Percentiles rank a stretch among this genome's conserved stretches.
phyloP scores from a whole-genome alignment of 2,329 filamentous ascomycete genomes.

The Calonectria hawksworthii region DNA sequence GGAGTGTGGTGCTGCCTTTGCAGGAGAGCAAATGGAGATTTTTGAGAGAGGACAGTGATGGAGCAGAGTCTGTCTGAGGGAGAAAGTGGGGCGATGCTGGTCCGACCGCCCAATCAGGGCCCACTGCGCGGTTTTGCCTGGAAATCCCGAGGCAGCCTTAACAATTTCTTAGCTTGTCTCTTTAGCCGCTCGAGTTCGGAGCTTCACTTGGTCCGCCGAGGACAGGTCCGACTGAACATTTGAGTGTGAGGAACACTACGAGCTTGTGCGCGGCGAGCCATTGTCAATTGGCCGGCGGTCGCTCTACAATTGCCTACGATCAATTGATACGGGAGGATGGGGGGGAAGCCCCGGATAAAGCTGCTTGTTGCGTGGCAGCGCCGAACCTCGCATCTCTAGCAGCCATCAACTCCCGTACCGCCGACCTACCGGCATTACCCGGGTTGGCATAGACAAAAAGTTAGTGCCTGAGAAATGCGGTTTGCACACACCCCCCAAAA shows the following conservation, averaged over 20 bases:
- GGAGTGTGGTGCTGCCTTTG: conserved; percentile 64
- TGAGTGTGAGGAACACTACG: background rate
- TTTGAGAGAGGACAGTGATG: conserved; percentile 58
- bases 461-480: conserved; percentile 46
- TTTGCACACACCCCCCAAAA: background rate
- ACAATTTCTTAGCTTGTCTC: conserved; percentile 51
- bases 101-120: conserved; percentile 51
- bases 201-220: conserved; percentile 41
- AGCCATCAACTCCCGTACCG: conserved; percentile 43
- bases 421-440: conserved; percentile 49
- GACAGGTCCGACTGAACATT: conserved; percentile 30
- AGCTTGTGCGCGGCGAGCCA: background rate
- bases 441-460: conserved; percentile 34
- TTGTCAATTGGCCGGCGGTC: conserved; percentile 16
- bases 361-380: conserved; percentile 24
- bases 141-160: conserved; percentile 55
- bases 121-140: conserved; percentile 55
- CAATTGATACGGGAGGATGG: conserved; percentile 34
- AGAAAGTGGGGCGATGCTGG: conserved; percentile 55
- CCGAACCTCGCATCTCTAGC: conserved; percentile 37
- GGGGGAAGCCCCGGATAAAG: conserved; percentile 18
- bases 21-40: conserved; percentile 61
- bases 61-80: conserved; percentile 59
- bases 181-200: conserved; percentile 43
- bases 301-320: conserved; percentile 14